phyloP scores from a whole-genome alignment of 2,329 filamentous ascomycete genomes.

The Hymenoscyphus scutula region DNA sequence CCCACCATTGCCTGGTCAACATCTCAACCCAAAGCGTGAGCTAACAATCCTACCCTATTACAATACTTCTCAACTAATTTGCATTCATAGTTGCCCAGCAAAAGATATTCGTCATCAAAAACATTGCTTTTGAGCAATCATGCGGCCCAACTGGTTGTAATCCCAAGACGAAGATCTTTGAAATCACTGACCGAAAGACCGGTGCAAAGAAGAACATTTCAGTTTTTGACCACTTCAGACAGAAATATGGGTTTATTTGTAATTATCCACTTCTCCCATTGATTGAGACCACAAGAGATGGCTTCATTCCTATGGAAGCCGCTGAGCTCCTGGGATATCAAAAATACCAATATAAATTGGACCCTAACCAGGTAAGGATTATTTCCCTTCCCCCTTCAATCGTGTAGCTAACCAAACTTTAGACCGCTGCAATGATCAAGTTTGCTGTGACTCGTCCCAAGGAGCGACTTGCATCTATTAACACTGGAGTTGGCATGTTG shows the following conservation, averaged over 20 bases:
- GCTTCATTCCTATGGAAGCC: constrained; percentile 61
- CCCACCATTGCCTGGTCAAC: constrained; percentile 26
- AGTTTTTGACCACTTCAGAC: constrained; percentile 54
- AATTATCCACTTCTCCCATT: constrained; percentile 51
- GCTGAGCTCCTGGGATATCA: constrained; percentile 54
- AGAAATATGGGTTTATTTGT: constrained; percentile 53
- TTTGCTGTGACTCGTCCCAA: constrained; percentile 79
- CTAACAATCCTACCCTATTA: background rate
- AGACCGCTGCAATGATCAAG: constrained; percentile 88
- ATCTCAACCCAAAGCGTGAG: constrained; percentile 41
- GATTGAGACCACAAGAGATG: constrained; percentile 54
- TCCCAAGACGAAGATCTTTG: constrained; percentile 56
- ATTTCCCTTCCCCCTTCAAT: background rate
- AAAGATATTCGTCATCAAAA: constrained; percentile 52
- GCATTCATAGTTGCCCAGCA: constrained; percentile 12
- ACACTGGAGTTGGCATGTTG: constrained; percentile 63
- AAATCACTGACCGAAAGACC: constrained; percentile 45
- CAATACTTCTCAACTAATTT: background rate
- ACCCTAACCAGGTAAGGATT: constrained; percentile 43
- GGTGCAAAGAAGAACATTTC: constrained; percentile 37
- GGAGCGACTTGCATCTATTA: constrained; percentile 66
- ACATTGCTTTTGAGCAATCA: constrained; percentile 45
- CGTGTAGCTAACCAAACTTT: constrained; percentile 28
- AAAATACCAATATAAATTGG: constrained; percentile 62
- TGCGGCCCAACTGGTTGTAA: constrained; percentile 47